Evolutionary conservation across 75 land plant species (phyloP).

Genomic region (Cupressus sempervirens): DNA sequence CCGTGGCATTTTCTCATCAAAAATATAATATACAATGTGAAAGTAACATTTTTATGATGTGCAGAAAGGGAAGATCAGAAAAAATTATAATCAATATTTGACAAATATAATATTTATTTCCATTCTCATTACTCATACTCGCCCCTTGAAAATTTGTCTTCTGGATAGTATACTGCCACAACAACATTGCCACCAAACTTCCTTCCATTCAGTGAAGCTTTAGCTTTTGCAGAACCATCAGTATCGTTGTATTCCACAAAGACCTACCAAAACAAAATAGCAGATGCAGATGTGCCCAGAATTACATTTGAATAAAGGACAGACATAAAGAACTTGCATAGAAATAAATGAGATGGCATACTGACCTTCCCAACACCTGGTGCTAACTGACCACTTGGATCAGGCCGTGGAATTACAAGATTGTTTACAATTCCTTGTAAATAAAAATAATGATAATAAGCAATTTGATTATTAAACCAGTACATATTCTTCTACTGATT

Average conservation of each 20-base stretch:
- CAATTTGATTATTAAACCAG: not conserved
- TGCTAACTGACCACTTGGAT: slow-evolving; percentile 21
- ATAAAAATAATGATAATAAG: not conserved
- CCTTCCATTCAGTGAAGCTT: slow-evolving; percentile 60
- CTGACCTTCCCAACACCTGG: slow-evolving; percentile 81
- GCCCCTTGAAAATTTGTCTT: slow-evolving; percentile 70
- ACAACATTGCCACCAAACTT: slow-evolving; percentile 87
- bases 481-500: not conserved
- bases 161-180: slow-evolving; percentile 75
- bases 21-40: not conserved
- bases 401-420: slow-evolving; percentile 79
- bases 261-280: slow-evolving; percentile 38
- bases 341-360: not conserved
- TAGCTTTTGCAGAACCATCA: slow-evolving; percentile 65
- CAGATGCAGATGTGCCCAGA: not conserved
- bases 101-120: not conserved
- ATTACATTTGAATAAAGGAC: not conserved
- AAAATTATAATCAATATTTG: not conserved
- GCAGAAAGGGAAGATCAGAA: not conserved
- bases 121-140: slow-evolving; percentile 32
- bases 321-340: not conserved
- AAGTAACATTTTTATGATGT: not conserved
- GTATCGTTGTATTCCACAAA: slow-evolving; percentile 78
- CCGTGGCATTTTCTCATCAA: not conserved
- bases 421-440: slow-evolving; percentile 43